Evolutionary conservation across 352 stramenopile species (phyloP).

Genomic region (Detonula confervacea): DNA sequence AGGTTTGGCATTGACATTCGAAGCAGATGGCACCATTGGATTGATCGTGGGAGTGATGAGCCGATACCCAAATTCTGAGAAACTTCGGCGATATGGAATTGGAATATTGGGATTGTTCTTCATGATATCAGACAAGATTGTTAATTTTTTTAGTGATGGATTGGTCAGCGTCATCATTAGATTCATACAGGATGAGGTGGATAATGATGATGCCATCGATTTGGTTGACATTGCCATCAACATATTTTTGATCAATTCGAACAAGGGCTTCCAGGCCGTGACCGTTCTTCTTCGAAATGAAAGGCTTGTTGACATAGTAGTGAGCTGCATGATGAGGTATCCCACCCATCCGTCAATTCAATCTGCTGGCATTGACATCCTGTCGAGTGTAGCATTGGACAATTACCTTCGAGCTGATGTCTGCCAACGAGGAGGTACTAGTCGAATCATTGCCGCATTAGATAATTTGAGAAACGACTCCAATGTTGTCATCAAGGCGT

Average conservation of each 20-base stretch:
- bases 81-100: conserved; percentile 32
- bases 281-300: conserved; percentile 31
- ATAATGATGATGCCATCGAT: conserved; percentile 21
- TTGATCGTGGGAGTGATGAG: conserved; percentile 31
- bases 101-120: conserved; percentile 37
- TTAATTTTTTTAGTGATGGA: conserved; percentile 34
- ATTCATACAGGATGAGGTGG: conserved; percentile 28
- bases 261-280: conserved; percentile 11
- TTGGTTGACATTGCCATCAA: conserved; percentile 19
- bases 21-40: conserved; percentile 16
- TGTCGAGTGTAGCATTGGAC: conserved; percentile 33
- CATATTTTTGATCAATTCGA: conserved; percentile 18
- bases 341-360: conserved; percentile 29
- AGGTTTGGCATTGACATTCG: conserved; percentile 14
- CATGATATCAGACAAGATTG: conserved; percentile 13
- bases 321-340: conserved; percentile 43
- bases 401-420: conserved; percentile 36
- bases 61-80: conserved; percentile 14
- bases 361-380: conserved; percentile 18
- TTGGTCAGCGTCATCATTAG: conserved; percentile 14
- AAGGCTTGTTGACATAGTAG: conserved; percentile 33
- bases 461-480: conserved; percentile 34
- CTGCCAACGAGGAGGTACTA: conserved; percentile 31
- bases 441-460: conserved; percentile 29
- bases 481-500: conserved; percentile 28